Conservation (phyloP, 2,329 filamentous ascomycete species). For the Tolypocladium album region DNA sequence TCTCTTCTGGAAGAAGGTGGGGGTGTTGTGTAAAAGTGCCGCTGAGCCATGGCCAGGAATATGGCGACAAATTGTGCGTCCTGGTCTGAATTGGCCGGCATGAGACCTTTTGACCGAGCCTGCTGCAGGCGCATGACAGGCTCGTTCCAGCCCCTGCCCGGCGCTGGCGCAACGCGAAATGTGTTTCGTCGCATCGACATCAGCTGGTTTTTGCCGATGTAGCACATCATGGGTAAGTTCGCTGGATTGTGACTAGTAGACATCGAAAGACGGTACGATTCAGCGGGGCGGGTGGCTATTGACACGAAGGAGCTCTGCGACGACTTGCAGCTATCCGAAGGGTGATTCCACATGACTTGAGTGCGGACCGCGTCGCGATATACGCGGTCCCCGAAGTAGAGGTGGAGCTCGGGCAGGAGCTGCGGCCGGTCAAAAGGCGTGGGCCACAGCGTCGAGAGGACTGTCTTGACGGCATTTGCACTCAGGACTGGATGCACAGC, state of each 20-base stretch:
- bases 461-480: conserved; percentile 28
- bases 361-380: conserved; percentile 35
- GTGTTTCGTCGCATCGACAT: conserved; percentile 33
- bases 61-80: conserved; percentile 42
- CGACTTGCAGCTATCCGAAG: conserved; percentile 11
- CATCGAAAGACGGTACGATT: conserved; percentile 15
- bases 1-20: conserved; percentile 10
- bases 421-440: conserved; percentile 17
- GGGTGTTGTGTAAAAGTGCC: conserved; percentile 33
- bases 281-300: conserved; percentile 22
- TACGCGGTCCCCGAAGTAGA: conserved; percentile 36
- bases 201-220: conserved; percentile 37
- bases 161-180: conserved; percentile 33
- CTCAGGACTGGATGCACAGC: conserved; percentile 21
- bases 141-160: conserved; percentile 28
- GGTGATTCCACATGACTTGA: conserved; percentile 38
- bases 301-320: conserved; percentile 22
- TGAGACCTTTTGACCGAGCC: conserved; percentile 33
- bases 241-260: conserved; percentile 10
- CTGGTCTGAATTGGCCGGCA: conserved; percentile 36
- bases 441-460: conserved; percentile 36
- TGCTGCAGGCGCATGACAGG: conserved; percentile 37
- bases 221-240: conserved; percentile 28
- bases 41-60: conserved; percentile 47
- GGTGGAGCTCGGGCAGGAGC: conserved; percentile 28